A percentile compares a stretch with the other conserved stretches of the same genome.
Conservation (phyloP, 2,329 filamentous ascomycete genomes). For the Rutstroemia sp. region DNA sequence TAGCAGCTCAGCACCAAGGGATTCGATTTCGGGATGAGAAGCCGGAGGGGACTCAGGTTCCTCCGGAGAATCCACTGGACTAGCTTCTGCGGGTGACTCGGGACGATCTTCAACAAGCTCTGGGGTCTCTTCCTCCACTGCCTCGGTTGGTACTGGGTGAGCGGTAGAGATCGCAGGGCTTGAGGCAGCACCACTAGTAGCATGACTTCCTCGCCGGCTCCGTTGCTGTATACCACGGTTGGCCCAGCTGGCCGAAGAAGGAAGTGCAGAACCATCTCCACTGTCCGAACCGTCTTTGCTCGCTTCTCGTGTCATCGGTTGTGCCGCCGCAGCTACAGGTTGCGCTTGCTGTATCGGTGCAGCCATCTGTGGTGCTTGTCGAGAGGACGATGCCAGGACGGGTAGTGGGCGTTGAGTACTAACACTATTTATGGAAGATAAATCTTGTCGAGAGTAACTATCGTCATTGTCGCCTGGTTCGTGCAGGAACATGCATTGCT, state of each 20-base stretch:
- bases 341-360: conserved; percentile 29
- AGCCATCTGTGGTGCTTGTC: conserved; percentile 40
- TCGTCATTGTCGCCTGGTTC: conserved; percentile 98
- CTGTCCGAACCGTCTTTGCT: conserved; percentile 70
- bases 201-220: conserved; percentile 68
- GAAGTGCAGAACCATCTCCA: conserved; percentile 83
- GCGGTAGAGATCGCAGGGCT: conserved; percentile 69
- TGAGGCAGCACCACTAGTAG: conserved; percentile 71
- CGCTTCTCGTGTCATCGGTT: conserved; percentile 66
- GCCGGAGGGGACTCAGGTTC: conserved; percentile 10
- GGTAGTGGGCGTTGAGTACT: conserved; percentile 65
- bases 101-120: conserved; percentile 10
- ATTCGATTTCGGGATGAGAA: conserved; percentile 17
- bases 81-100: conserved; percentile 8
- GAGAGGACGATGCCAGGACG: conserved; percentile 41
- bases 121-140: conserved; percentile 34
- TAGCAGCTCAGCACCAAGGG: conserved; percentile 33
- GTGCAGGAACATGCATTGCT: conserved; percentile 96
- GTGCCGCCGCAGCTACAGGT: conserved; percentile 35
- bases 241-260: conserved; percentile 91
- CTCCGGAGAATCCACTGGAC: conserved; percentile 6
- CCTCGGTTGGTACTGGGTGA: conserved; percentile 46
- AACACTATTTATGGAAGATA: conserved; percentile 90
- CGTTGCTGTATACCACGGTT: conserved; percentile 54
- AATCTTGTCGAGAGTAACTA: conserved; percentile 87